These are phyloP conservation scores for Aureobasidium subglaciale DNA, from an alignment of 2,329 filamentous ascomycete genomes.

Conservation along the genomic window DNA sequence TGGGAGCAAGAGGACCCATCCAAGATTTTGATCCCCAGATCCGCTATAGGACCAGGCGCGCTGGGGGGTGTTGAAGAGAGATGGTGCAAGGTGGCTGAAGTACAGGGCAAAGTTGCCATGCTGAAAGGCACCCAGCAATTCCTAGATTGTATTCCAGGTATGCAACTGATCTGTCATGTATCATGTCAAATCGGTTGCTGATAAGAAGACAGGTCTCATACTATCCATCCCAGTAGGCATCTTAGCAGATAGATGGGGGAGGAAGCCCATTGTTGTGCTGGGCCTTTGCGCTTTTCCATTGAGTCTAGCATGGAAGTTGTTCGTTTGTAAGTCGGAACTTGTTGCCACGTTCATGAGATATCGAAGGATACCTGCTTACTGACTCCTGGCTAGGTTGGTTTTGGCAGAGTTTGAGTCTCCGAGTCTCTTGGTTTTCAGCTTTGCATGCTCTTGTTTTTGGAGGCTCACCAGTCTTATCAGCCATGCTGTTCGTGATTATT, in stretches of 20 bases:
- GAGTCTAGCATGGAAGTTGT: constrained; percentile 23
- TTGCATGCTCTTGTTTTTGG: constrained; percentile 27
- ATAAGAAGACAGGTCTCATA: constrained; percentile 19
- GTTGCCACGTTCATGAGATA: no score
- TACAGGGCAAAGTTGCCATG: constrained; percentile 48
- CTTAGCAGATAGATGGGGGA: constrained; percentile 29
- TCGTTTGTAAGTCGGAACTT: constrained; percentile 27
- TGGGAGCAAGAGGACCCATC: constrained; percentile 36
- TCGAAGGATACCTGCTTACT: background rate
- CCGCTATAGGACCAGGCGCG: constrained; percentile 24
- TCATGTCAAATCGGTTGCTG: constrained; percentile 12
- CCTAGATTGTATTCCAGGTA: constrained; percentile 43
- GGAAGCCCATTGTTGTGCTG: constrained; percentile 28
- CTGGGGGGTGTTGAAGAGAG: constrained; percentile 33
- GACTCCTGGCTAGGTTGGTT: constrained; percentile 22
- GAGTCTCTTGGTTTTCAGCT: constrained; percentile 27
- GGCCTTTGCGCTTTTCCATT: constrained; percentile 23
- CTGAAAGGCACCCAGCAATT: constrained; percentile 43
- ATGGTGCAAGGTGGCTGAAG: constrained; percentile 42
- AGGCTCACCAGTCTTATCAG: constrained; percentile 21
- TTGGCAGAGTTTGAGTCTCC: constrained; percentile 29
- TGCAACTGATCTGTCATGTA: constrained; percentile 14
- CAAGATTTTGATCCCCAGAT: constrained; percentile 22
- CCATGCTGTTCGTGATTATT: constrained; percentile 25
- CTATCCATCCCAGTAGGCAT: constrained; percentile 31